Base-by-base conservation (phyloP, 2,329 filamentous ascomycete species). In the Elsinoe necatrix region DNA sequence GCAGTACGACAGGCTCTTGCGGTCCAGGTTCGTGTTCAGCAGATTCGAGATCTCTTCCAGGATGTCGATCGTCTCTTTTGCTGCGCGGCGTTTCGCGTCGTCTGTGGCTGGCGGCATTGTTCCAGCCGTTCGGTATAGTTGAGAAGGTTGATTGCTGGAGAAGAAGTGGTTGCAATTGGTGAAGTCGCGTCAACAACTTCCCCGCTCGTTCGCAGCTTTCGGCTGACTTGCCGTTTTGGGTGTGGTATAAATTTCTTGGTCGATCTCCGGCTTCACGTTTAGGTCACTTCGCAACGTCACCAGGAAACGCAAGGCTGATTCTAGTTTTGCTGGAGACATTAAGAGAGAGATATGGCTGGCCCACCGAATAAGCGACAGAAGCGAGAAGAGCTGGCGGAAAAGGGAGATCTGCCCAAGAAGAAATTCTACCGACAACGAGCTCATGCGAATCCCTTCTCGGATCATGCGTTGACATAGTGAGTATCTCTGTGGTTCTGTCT, bases 371-470 rank as follows among this genome's bases (percentile, higher is more conserved):
- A 74, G 62, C 64, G 65, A 18, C 71, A 75, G 61, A 75, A 71
- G 64, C 75, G 77, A 59, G 75, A 77, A 51, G 71, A 76, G 48
- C 67, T 67, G 55, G 64, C 67, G 11, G 69, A 69, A n/a, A 67
- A 73, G 58, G 68, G 72, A 60, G 79, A 83, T 65, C 74, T 96
- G 65, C 93, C 93, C 8, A 86, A 89, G 73, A 98, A 98, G 78
- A 92, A 87, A 75, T 95, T 93, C 75, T 98, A 95, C 71, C 83
- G 93, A 57, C 93, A 98, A 73, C 82, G 93, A 71, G 93, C 93
- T 35, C 93, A 98, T 74, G 93, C 93, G 61, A 98, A 98, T 75
- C 91, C 92, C 5, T 98, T 98, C 74, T 96, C 92, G 2, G 93
- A 98, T 67, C 93, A 98, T 75, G 77, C 82, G 58, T 77, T 98